These are phyloP conservation scores for Phaeotremella skinneri DNA, from an alignment of 768 basidiomycete species.

Conservation along the genomic window DNA sequence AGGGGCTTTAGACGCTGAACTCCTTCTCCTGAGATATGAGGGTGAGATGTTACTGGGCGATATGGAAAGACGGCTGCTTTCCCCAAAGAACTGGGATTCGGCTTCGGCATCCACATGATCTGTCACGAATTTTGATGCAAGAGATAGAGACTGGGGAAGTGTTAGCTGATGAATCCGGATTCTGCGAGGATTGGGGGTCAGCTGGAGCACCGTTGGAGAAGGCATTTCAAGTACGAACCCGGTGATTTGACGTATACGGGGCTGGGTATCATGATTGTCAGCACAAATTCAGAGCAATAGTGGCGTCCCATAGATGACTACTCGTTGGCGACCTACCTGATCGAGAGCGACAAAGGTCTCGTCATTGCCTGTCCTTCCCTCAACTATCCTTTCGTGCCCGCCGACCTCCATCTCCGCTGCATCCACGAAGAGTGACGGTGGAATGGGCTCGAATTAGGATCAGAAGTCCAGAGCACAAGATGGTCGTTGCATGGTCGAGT, in stretches of 20 bases:
- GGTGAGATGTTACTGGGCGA: neutral
- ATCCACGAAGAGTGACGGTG: no score
- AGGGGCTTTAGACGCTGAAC: neutral
- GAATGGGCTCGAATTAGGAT: no score
- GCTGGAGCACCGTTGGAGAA: neutral
- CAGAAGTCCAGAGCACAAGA: no score
- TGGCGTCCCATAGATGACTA: no score
- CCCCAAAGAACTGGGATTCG: conserved; percentile 15
- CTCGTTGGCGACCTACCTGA: no score
- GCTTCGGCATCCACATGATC: neutral
- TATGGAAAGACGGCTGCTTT: conserved; percentile 14
- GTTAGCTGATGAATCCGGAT: conserved; percentile 45
- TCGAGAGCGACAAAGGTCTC: no score
- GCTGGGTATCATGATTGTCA: no score
- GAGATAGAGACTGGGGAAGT: conserved; percentile 28
- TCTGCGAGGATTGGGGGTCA: conserved; percentile 10
- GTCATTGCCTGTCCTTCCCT: no score
- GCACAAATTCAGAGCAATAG: no score
- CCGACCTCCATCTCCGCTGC: no score
- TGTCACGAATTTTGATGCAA: conserved; percentile 24
- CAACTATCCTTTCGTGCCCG: no score
- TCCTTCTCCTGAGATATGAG: neutral
- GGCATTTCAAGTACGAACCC: conserved; percentile 38
- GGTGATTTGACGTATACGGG: conserved; percentile 40
- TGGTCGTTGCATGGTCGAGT: no score